A percentile compares a stretch with the other conserved stretches of the same genome.
phyloP scores from a whole-genome alignment of 352 stramenopile species.

The Pythium aristosporum region DNA sequence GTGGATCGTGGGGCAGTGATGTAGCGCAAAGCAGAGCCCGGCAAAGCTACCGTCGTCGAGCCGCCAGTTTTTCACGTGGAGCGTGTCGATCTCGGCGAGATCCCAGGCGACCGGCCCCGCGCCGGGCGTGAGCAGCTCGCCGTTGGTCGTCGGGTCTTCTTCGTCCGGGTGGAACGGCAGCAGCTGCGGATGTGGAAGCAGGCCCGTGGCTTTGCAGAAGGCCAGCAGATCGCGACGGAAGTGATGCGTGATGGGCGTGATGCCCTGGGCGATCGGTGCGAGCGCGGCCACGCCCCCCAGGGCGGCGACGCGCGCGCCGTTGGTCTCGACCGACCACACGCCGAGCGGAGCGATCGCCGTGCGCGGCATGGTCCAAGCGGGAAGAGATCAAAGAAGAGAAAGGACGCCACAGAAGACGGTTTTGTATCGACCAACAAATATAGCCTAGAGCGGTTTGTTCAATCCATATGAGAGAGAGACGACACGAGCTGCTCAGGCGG shows the following conservation, averaged over 20 bases:
- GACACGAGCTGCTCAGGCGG: conserved; percentile 2
- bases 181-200: conserved; percentile 66
- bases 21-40: conserved; percentile 57
- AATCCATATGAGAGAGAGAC: neutral
- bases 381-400: neutral
- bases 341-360: conserved; percentile 10
- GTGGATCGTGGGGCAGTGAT: conserved; percentile 41
- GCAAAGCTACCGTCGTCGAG: conserved; percentile 58
- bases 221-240: conserved; percentile 65
- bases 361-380: conserved; percentile 8
- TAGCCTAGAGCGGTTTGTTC: no score
- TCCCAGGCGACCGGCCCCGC: conserved; percentile 38
- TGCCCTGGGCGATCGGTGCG: conserved; percentile 13
- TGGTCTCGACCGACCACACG: conserved; percentile 54
- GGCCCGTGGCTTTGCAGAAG: conserved; percentile 51
- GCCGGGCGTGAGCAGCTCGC: conserved; percentile 13
- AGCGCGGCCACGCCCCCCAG: conserved; percentile 17
- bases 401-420: neutral
- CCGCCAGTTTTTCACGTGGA: conserved; percentile 64
- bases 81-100: conserved; percentile 53
- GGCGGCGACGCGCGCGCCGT: conserved; percentile 33
- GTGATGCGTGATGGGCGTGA: conserved; percentile 25
- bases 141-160: conserved; percentile 48
- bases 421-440: no score
- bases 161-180: conserved; percentile 59